Base-by-base conservation (phyloP, 2,329 filamentous ascomycete genomes). In the Alternaria arbusti region DNA sequence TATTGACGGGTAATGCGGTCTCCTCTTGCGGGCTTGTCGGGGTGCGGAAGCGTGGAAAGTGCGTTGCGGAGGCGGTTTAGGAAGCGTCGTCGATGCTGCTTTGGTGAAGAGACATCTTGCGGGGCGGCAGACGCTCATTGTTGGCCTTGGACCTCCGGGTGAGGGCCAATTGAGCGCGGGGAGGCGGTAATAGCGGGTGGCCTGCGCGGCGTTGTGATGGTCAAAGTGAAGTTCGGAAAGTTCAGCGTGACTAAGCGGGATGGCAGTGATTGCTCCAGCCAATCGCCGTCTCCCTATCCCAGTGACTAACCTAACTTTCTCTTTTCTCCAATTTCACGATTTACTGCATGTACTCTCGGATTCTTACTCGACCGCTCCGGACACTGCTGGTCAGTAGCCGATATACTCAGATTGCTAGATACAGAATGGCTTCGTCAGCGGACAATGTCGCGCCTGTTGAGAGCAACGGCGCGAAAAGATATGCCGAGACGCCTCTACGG, bases 1-100 rank as follows among this genome's bases (percentile, higher is more conserved):
- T 75, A 84, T 79, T 61, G 78, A 82, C 49, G 81, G 77, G 63
- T 82, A 83, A 66, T 80, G 77, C 26, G 81, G 79, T 59, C 76
- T 73, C 64, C 78, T 76, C 54, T 66, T 71, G 64, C 82, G 81
- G 32, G 78, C 78, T 47, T 61, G 67, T 46, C 77, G 66, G 17
- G 76, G 64, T 54, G 80, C 66, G 45, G 79, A 79, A 25, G 79
- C 76, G 68, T 80, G 77, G 77, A 83, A 82, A 63, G 79, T 77
- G 64, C 82, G 79, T 69, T 79, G 80, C 59, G 78, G 74, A 23
- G 75, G 62, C 17, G 74, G 67, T 68, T 72, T 78, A 59, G 73
- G 73, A 46, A 77, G 67, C 23, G 75, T 63, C 4, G 68, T 64
- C 25, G 65, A 61, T 10, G 67, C 61, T 54, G 71, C 68, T 57